Evolutionary conservation across 441 rosid genomes (phyloP).

Genomic region (Populus tomentosa): DNA sequence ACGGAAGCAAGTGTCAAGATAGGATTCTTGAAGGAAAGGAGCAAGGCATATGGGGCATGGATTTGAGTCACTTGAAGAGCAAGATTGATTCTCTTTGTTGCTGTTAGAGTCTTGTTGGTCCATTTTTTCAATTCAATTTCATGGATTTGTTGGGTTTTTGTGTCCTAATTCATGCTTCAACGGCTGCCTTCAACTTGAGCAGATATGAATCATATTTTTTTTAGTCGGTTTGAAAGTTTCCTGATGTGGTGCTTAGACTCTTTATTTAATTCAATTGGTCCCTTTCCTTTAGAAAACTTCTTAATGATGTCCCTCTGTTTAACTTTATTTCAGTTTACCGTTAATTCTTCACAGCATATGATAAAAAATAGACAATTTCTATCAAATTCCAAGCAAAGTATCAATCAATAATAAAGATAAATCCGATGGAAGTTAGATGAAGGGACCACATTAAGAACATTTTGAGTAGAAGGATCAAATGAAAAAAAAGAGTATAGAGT

Average conservation of each 20-base stretch:
- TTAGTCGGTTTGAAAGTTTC: neutral
- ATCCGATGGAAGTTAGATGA: neutral
- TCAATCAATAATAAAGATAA: neutral
- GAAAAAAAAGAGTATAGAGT: neutral
- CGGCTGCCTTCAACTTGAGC: neutral
- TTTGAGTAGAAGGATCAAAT: neutral
- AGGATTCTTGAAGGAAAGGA: constrained; percentile 48
- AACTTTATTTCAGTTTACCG: neutral
- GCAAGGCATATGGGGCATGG: constrained; percentile 81
- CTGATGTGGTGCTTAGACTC: neutral
- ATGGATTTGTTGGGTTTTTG: neutral
- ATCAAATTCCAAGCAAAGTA: neutral
- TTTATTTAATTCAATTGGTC: neutral
- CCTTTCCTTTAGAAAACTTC: neutral
- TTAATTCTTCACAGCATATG: neutral
- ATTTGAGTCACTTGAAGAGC: constrained; percentile 26
- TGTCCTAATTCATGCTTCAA: neutral
- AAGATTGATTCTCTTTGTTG: constrained; percentile 3
- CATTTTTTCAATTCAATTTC: constrained; percentile 6
- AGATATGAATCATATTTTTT: neutral
- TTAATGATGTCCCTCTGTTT: neutral
- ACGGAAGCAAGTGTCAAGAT: constrained; percentile 87
- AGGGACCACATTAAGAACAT: neutral
- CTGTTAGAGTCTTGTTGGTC: constrained; percentile 6
- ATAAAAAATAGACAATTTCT: neutral